These are phyloP conservation scores for Quercus ilex DNA, from an alignment of 306 rosid species.

Conservation along the genomic window DNA sequence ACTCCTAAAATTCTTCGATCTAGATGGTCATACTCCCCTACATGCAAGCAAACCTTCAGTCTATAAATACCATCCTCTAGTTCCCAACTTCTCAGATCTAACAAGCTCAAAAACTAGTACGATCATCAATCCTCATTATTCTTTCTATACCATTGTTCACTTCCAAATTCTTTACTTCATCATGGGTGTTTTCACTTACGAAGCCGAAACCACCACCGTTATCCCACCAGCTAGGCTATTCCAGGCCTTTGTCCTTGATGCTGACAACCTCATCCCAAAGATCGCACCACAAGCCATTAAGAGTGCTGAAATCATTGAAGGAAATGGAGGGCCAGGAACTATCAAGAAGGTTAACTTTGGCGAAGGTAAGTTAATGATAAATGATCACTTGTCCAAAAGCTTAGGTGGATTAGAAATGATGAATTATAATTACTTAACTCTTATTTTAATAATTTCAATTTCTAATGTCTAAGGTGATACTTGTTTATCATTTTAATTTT, in stretches of 20 bases:
- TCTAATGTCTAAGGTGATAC: too few species aligned
- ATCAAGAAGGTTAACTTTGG: constrained; percentile 41
- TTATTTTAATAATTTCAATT: too few species aligned
- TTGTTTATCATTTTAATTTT: too few species aligned
- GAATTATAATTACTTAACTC: too few species aligned
- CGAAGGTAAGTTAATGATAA: constrained; percentile 12
- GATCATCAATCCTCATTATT: background rate
- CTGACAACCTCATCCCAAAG: constrained; percentile 40
- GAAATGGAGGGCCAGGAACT: constrained; percentile 55
- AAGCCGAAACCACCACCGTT: constrained; percentile 25
- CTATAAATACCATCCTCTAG: background rate
- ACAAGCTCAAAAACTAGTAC: background rate
- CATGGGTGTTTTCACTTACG: constrained; percentile 48
- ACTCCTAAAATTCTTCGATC: background rate
- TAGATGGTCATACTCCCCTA: background rate
- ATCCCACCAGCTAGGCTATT: constrained; percentile 40
- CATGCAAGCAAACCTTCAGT: background rate
- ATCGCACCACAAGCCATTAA: constrained; percentile 28
- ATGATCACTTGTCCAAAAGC: background rate
- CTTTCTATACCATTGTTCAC: background rate
- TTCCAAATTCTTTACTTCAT: background rate
- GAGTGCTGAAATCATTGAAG: constrained; percentile 32
- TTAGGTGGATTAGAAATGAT: too few species aligned
- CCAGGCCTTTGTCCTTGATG: constrained; percentile 42
- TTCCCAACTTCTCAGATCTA: background rate